Evolutionary conservation across 1,284 basidiomycete genomes (phyloP).

Genomic region (Gymnopus androsaceus): DNA sequence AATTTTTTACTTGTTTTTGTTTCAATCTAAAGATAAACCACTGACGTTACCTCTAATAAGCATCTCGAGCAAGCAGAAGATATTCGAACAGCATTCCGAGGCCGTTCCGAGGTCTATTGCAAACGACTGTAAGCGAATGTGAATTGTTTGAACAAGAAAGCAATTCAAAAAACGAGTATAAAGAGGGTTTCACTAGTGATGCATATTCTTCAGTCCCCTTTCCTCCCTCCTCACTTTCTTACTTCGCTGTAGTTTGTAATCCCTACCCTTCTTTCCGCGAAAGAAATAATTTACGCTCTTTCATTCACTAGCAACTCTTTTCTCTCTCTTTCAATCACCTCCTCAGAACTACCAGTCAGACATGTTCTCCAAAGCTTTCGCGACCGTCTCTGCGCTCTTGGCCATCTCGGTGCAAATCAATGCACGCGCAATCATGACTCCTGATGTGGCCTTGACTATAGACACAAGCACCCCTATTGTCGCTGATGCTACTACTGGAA

Average conservation of each 20-base stretch:
- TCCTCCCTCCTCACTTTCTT: neutral
- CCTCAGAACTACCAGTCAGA: neutral
- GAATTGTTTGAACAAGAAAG: too few species aligned
- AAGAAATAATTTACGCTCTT: conserved; percentile 7
- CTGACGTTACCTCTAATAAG: too few species aligned
- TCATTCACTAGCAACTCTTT: neutral
- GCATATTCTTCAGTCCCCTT: conserved; percentile 2
- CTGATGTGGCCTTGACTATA: conserved; percentile 45
- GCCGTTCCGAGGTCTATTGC: too few species aligned
- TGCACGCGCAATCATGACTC: conserved; percentile 49
- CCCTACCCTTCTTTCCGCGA: conserved; percentile 11
- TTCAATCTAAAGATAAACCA: too few species aligned
- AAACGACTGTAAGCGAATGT: too few species aligned
- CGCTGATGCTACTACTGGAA: conserved; percentile 41
- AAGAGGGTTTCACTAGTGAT: too few species aligned
- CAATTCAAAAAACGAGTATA: too few species aligned
- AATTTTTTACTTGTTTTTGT: too few species aligned
- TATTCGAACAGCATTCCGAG: too few species aligned
- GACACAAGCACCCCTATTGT: conserved; percentile 44
- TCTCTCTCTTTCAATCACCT: neutral
- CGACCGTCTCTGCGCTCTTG: conserved; percentile 32
- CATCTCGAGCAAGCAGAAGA: too few species aligned
- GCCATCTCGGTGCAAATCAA: conserved; percentile 36
- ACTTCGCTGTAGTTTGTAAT: neutral
- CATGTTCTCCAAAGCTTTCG: conserved; percentile 40